Conservation (phyloP, 176 grass and related monocot genomes). For the Oryza rufipogon region DNA sequence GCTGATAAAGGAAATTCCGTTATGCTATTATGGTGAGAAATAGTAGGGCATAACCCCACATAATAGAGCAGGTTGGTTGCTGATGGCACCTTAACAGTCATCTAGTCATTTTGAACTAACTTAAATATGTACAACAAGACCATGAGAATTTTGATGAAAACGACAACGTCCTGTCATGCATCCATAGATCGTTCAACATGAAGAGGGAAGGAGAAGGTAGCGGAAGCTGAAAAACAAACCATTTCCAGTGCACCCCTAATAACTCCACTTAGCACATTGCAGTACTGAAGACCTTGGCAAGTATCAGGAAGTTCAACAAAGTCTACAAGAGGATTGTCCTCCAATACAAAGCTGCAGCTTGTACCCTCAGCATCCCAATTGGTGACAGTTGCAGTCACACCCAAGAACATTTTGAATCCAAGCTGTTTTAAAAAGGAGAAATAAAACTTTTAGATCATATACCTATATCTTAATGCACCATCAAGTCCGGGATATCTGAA, state of each 20-base stretch:
- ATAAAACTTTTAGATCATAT: slow-evolving; percentile 30
- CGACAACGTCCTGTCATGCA: neutral
- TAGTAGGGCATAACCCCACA: neutral
- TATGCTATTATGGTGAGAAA: neutral
- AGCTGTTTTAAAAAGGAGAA: slow-evolving; percentile 52
- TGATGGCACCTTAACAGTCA: neutral
- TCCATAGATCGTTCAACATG: neutral
- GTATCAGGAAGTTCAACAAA: slow-evolving; percentile 99
- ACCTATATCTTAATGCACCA: neutral
- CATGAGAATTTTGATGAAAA: neutral
- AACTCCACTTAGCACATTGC: slow-evolving; percentile 93
- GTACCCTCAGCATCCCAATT: slow-evolving; percentile 98
- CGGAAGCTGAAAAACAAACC: slow-evolving; percentile 51
- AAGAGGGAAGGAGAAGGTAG: neutral
- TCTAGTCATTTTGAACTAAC: neutral
- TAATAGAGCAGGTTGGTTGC: neutral
- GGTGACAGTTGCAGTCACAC: slow-evolving; percentile 85
- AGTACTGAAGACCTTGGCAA: slow-evolving; percentile 93
- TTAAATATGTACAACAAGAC: neutral
- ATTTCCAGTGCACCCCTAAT: slow-evolving; percentile 95
- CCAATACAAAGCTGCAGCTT: slow-evolving; percentile 90
- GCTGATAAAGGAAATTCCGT: neutral
- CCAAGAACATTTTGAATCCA: slow-evolving; percentile 99
- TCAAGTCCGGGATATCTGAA: neutral
- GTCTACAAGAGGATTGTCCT: slow-evolving; percentile 97